Evolutionary conservation across 176 grass and related monocot genomes (phyloP).

Genomic region (Aechmea fasciata): DNA sequence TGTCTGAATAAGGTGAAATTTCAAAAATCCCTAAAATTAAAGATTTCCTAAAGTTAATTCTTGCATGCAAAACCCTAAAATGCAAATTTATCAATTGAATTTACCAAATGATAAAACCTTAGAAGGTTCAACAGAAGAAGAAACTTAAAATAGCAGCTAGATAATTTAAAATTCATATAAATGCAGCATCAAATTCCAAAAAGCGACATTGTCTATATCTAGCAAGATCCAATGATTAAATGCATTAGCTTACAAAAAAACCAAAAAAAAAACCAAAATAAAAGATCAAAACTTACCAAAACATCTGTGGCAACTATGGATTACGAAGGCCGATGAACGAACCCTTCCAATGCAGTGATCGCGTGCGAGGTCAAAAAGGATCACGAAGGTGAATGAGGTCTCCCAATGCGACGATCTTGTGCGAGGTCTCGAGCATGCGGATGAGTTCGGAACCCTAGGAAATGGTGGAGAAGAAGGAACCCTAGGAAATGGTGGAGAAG

Average conservation of each 20-base stretch:
- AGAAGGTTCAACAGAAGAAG: background rate
- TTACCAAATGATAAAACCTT: background rate
- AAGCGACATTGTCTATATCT: background rate
- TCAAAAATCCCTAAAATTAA: background rate
- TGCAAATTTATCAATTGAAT: background rate
- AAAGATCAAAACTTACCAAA: too few species aligned
- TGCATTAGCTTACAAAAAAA: background rate
- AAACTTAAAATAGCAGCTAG: background rate
- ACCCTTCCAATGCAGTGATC: too few species aligned
- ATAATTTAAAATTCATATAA: slow-evolving; percentile 4
- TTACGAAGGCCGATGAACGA: too few species aligned
- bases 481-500: too few species aligned
- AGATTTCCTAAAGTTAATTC: background rate
- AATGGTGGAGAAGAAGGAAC: too few species aligned
- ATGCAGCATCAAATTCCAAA: slow-evolving; percentile 4
- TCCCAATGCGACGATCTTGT: too few species aligned
- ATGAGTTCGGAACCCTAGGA: too few species aligned
- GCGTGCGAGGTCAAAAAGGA: too few species aligned
- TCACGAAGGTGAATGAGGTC: too few species aligned
- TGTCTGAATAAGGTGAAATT: too few species aligned
- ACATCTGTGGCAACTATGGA: too few species aligned
- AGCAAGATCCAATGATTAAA: slow-evolving; percentile 18
- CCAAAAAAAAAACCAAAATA: background rate
- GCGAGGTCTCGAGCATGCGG: too few species aligned
- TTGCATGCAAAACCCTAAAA: slow-evolving; percentile 6